Evolutionary conservation across 495 filamentous ascomycete species (phyloP).

Genomic region (Trichocladium antarcticum): DNA sequence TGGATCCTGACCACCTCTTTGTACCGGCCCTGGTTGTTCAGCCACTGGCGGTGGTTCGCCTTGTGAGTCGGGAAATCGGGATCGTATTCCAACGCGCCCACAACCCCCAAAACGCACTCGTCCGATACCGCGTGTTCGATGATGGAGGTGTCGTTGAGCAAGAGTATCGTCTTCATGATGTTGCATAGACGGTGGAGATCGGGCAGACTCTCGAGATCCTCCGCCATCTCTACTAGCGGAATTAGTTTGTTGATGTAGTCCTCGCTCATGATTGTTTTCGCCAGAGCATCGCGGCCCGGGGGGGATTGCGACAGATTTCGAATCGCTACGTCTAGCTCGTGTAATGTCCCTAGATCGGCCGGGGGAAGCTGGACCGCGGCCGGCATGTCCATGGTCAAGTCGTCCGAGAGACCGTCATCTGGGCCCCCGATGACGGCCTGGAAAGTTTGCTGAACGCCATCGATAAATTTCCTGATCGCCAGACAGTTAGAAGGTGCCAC

Average conservation of each 20-base stretch:
- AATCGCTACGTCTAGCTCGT: conserved; percentile 73
- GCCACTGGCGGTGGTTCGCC: conserved; percentile 90
- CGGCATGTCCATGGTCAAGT: conserved; percentile 53
- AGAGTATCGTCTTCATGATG: conserved; percentile 92
- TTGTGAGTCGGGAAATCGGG: conserved; percentile 98
- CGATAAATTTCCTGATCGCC: conserved; percentile 73
- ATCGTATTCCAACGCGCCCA: conserved; percentile 95
- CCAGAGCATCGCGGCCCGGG: conserved; percentile 73
- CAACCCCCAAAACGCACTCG: conserved; percentile 78
- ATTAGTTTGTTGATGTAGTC: conserved; percentile 84
- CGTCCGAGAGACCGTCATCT: conserved; percentile 87
- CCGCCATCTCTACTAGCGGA: conserved; percentile 71
- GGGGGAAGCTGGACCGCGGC: conserved; percentile 63
- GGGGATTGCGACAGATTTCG: conserved; percentile 61
- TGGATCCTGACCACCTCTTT: conserved; percentile 94
- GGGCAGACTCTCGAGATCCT: conserved; percentile 74
- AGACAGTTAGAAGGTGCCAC: conserved; percentile 9
- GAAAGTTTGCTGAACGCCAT: conserved; percentile 59
- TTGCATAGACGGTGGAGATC: conserved; percentile 90
- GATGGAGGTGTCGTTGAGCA: conserved; percentile 87
- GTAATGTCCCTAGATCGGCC: conserved; percentile 66
- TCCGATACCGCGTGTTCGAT: conserved; percentile 91
- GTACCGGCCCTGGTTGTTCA: conserved; percentile 76
- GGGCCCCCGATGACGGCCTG: conserved; percentile 36
- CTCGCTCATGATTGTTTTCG: conserved; percentile 71